Base-by-base conservation (phyloP, 768 basidiomycete species). In the Tremella fuciformis region DNA sequence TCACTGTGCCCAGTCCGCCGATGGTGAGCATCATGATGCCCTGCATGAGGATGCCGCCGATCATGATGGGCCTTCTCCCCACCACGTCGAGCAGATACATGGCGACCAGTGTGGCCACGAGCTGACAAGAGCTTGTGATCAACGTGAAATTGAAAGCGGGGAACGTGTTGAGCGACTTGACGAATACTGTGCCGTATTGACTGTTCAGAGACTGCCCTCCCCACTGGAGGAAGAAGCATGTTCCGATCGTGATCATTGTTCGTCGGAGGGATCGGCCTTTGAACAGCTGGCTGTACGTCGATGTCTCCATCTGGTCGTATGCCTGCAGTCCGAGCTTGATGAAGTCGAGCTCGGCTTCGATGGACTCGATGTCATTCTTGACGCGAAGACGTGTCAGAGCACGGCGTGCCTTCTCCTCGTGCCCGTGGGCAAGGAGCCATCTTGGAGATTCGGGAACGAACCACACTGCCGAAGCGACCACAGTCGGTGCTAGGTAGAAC, bases 361-460 rank as follows among this genome's bases (percentile, higher is more conserved):
- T n/a, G n/a, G n/a, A n/a, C n/a, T n/a, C n/a, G n/a, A n/a, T n/a
- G n/a, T n/a, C n/a, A n/a, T n/a, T n/a, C n/a, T n/a, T n/a, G n/a
- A n/a, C n/a, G n/a, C n/a, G n/a, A 22, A 34, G 46, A 16, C 13
- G 6, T 8, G 4, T 42, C 8, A 2, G 46, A 22, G 3, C 46
- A 39, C 19, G 24, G 11, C 2, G 25, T n/a, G 88, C 90, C 71
- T 87, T 79, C 0, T 78, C 82, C 13, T 87, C 83, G 55, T 81
- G 82, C 15, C 55, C 55, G 19, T 57, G 24, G 55, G 55, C 25
- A 24, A 50, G 8, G 13, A 57, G 25, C 55, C 55, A 57, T 19
- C 55, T 13, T 16, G 55, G 55, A 9, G 44, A 48, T 34, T 57
- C 55, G 22, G 55, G 55, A 7, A 48, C 11, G 25, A 57, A 57